Conservation (phyloP, 345 rosid genomes). For the Lepidium didymum region DNA sequence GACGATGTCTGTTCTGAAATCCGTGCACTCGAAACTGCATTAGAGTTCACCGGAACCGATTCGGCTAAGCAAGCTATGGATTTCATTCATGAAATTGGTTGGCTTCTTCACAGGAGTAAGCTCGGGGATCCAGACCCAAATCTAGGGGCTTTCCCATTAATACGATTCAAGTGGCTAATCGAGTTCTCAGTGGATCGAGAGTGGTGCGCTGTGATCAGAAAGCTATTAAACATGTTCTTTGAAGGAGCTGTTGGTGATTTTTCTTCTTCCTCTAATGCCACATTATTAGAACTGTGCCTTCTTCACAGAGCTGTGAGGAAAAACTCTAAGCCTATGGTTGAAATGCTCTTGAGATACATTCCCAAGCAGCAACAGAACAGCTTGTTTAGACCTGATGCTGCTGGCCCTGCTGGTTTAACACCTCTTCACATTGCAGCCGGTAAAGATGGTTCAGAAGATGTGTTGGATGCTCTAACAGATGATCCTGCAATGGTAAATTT, state of each 20-base stretch:
- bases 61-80: constrained; percentile 75
- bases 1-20: constrained; percentile 85
- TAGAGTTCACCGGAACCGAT: constrained; percentile 60
- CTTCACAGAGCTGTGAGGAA: constrained; percentile 95
- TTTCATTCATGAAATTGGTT: constrained; percentile 93
- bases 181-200: constrained; percentile 94
- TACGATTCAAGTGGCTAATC: constrained; percentile 80
- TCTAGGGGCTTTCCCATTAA: constrained; percentile 51
- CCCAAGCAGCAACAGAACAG: constrained; percentile 33
- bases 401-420: constrained; percentile 93
- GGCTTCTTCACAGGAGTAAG: constrained; percentile 92
- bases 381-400: constrained; percentile 78
- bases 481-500: constrained; percentile 81
- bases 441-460: constrained; percentile 92
- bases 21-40: constrained; percentile 57
- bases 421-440: constrained; percentile 99
- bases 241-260: constrained; percentile 59
- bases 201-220: constrained; percentile 92
- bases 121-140: constrained; percentile 60
- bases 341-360: constrained; percentile 64
- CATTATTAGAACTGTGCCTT: constrained; percentile 70
- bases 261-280: constrained; percentile 40
- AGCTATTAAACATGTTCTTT: constrained; percentile 62
- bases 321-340: constrained; percentile 70
- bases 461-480: constrained; percentile 71